A percentile compares a stretch with the other conserved stretches of the same genome.
Conservation (phyloP, 352 stramenopile species). For the Saprolegnia parasitica region DNA sequence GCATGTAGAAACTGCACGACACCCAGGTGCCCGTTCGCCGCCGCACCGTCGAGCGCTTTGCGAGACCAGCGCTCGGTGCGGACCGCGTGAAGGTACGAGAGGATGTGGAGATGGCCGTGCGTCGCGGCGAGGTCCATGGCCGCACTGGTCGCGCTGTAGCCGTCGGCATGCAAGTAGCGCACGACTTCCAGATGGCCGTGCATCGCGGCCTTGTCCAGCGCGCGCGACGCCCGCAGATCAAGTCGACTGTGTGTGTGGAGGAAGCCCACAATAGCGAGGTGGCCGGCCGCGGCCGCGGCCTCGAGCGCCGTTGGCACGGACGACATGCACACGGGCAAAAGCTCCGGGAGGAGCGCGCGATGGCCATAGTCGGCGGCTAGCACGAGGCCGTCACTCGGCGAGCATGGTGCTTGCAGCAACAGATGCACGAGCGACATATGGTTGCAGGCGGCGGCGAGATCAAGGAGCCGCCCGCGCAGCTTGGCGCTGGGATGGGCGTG, state of each 20-base stretch:
- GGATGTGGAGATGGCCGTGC: neutral
- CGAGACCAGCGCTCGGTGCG: neutral
- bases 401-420: neutral
- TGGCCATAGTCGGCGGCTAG: neutral
- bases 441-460: neutral
- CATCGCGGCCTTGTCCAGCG: slow-evolving; percentile 1
- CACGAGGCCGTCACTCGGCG: neutral
- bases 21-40: slow-evolving; percentile 12
- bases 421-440: neutral
- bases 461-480: neutral
- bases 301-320: neutral
- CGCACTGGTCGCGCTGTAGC: neutral
- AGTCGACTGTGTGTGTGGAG: neutral
- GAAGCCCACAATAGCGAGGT: slow-evolving; percentile 15
- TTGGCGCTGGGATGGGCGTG: neutral
- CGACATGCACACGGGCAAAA: neutral
- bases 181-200: slow-evolving; percentile 15
- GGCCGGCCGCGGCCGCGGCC: neutral
- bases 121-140: slow-evolving; percentile 18
- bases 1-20: neutral
- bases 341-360: neutral
- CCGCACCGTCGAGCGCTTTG: neutral
- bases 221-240: too few relatives aligned
- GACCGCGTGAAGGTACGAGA: neutral
- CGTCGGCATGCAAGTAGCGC: neutral